A percentile compares a stretch with the other conserved stretches of the same genome.
Evolutionary conservation across 2,329 filamentous ascomycete species (phyloP).

Genomic region (Diaporthe citriasiana): DNA sequence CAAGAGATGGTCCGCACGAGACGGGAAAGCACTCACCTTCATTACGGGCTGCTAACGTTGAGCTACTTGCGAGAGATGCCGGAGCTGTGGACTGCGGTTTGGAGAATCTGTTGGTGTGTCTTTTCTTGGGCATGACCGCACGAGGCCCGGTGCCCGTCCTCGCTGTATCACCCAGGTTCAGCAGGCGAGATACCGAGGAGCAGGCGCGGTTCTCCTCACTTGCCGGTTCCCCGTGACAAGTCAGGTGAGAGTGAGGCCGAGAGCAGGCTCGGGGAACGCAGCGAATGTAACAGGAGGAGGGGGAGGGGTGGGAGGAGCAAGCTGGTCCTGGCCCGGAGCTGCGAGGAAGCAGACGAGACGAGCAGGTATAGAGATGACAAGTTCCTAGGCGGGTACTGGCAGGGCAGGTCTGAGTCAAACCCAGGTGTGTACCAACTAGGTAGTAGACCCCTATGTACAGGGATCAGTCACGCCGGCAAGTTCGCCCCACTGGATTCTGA

Average conservation of each 20-base stretch:
- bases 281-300: not conserved
- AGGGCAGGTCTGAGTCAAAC: slow-evolving; percentile 43
- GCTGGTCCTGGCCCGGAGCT: not conserved
- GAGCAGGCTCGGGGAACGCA: slow-evolving; percentile 33
- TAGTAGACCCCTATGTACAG: slow-evolving; percentile 1
- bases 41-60: slow-evolving; percentile 42
- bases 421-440: slow-evolving; percentile 10
- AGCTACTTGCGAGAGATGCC: slow-evolving; percentile 59
- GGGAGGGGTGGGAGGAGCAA: not conserved
- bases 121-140: slow-evolving; percentile 73
- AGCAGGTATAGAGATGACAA: slow-evolving; percentile 9
- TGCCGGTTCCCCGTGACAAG: slow-evolving; percentile 27
- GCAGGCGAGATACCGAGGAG: slow-evolving; percentile 12
- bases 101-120: slow-evolving; percentile 67
- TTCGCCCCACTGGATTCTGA: slow-evolving; percentile 22
- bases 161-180: not conserved
- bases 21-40: slow-evolving; percentile 35
- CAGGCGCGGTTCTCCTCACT: slow-evolving; percentile 21
- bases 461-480: slow-evolving; percentile 38
- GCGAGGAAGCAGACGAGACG: slow-evolving; percentile 31
- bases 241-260: slow-evolving; percentile 27
- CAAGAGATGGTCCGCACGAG: not conserved
- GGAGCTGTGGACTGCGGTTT: slow-evolving; percentile 71
- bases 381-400: slow-evolving; percentile 40
- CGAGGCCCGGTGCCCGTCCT: slow-evolving; percentile 7